Evolutionary conservation across 2,329 filamentous ascomycete species (phyloP).

Genomic region (Talaromyces atroroseus): DNA sequence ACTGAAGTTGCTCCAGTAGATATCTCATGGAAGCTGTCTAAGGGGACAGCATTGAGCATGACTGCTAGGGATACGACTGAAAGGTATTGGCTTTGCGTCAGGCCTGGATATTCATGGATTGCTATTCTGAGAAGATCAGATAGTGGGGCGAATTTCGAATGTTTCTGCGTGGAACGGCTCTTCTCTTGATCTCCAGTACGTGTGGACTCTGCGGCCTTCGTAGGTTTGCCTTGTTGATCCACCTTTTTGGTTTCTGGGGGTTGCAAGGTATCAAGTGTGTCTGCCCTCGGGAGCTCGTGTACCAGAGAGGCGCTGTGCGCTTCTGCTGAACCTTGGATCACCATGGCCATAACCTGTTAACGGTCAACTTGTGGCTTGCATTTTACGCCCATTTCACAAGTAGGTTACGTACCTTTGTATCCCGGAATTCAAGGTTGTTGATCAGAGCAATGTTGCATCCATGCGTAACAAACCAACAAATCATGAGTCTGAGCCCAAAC

Average conservation of each 20-base stretch:
- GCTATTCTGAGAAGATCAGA: neutral
- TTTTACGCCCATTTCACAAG: neutral
- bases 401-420: constrained; percentile 51
- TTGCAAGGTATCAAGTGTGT: too few species aligned
- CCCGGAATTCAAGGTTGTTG: constrained; percentile 57
- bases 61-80: neutral
- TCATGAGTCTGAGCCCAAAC: constrained; percentile 30
- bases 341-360: constrained; percentile 4
- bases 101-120: neutral
- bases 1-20: neutral
- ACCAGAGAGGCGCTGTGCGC: neutral
- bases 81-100: constrained; percentile 2
- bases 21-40: neutral
- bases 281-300: neutral
- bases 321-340: neutral
- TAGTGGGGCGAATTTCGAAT: neutral
- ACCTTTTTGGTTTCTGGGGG: too few species aligned
- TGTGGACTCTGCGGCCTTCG: too few species aligned
- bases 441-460: constrained; percentile 60
- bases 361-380: neutral
- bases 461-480: constrained; percentile 50
- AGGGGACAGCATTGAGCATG: neutral
- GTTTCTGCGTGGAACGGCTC: too few species aligned
- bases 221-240: neutral
- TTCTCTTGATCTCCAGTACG: too few species aligned